Evolutionary conservation across 108 stramenopile species (phyloP), one percentile per base, ranked within the genome.

Genomic region (Nannochloropsis salina): DNA sequence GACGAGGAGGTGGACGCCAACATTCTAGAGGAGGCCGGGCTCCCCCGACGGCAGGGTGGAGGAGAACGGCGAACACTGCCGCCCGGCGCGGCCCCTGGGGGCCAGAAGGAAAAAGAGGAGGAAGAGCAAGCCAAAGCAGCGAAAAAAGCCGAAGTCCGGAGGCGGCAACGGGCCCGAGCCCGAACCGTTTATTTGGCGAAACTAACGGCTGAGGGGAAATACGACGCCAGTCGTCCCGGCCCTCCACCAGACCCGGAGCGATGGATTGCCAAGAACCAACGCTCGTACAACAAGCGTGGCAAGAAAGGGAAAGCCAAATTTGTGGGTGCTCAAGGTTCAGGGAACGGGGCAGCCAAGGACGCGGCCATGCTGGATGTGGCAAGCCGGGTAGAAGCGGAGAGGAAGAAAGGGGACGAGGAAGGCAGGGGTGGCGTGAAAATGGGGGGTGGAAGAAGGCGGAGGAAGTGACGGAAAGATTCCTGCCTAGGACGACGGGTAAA

Each of bases 221-320:
- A 94, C 88, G 92, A 95, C 90, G 94, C 95, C 6, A 92, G 92
- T 84, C 94, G 94, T 84, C 90, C 93, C 18, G 61, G 47, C 1
- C 86, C 91, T 44, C 92, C 92, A 87, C 97, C 97, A 8, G 94
- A 98, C 92, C 96, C 97, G 21, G 97, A 98, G 90, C 94, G 97
- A 51, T 98, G 97, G 97, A 93, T 98, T 22, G 95, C 96, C 41
- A 95, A 96, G 86, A 93, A 93, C 85, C 96, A 96, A 89, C 90
- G 97, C 85, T 93, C 93, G 18, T 93, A 94, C 85, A 93, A 93
- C 85, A 93, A 94, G 80, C 89, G 94, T 61, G 93, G 95, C 42
- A 86, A 93, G 80, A 90, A 91, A 79, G 86, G 89, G 47, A 86
- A 91, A 44, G 88, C 90, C 86, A 90, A 92, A 44, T 93, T 93